Percentiles rank a stretch among this genome's conserved stretches.
phyloP scores from a whole-genome alignment of 306 rosid genomes.

The Quercus aquifolioides region DNA sequence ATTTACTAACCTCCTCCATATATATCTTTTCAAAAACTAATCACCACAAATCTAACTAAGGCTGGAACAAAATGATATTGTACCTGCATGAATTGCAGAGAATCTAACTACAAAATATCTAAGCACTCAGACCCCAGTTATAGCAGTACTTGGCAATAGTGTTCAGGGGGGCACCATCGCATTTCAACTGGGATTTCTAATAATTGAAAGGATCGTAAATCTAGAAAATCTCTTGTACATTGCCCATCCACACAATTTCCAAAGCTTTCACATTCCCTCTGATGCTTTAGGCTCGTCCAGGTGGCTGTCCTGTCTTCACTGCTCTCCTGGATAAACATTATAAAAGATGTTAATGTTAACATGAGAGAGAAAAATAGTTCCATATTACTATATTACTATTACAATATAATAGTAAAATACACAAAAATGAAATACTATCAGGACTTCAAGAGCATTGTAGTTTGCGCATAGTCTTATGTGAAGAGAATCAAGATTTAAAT shows the following conservation, averaged over 20 bases:
- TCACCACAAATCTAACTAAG: slow-evolving; percentile 27
- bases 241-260: slow-evolving; percentile 34
- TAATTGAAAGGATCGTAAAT: slow-evolving; percentile 19
- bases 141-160: slow-evolving; percentile 10
- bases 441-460: too few relatives aligned
- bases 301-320: slow-evolving; percentile 67
- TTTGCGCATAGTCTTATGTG: too few relatives aligned
- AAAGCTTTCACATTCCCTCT: slow-evolving; percentile 19
- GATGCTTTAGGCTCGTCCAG: slow-evolving; percentile 46
- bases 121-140: slow-evolving; percentile 20
- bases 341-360: neutral
- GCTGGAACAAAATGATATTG: slow-evolving; percentile 6
- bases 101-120: slow-evolving; percentile 12
- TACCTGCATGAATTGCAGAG: slow-evolving; percentile 24
- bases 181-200: slow-evolving; percentile 23
- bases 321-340: slow-evolving; percentile 62
- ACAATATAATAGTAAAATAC: too few relatives aligned
- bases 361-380: slow-evolving; percentile 2
- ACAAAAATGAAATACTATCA: too few relatives aligned
- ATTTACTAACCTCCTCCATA: slow-evolving; percentile 1
- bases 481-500: too few relatives aligned
- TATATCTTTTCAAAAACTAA: slow-evolving; percentile 10
- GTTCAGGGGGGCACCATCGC: slow-evolving; percentile 1
- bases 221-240: slow-evolving; percentile 28
- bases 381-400: slow-evolving; percentile 1